Evolutionary conservation across 2,329 filamentous ascomycete species (phyloP).

Genomic region (Sarocladium strictum): DNA sequence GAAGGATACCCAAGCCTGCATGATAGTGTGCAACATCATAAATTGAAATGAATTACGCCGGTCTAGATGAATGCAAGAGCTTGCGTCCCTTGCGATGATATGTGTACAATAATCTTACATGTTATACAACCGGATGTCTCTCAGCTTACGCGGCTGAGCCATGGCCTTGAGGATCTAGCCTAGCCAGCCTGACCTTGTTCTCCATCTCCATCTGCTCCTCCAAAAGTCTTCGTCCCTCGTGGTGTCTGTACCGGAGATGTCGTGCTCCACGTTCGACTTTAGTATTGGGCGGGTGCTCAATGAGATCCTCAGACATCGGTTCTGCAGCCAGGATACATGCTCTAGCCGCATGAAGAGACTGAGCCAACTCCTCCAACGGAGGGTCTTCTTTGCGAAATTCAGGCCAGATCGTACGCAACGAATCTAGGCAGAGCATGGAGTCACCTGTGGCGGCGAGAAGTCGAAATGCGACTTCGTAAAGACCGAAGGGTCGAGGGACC

Average conservation of each 20-base stretch:
- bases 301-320: slow-evolving; percentile 35
- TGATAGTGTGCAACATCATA: too few species aligned
- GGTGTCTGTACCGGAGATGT: neutral
- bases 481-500: slow-evolving; percentile 37
- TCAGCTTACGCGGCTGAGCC: too few species aligned
- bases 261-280: neutral
- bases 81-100: neutral
- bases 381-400: slow-evolving; percentile 54
- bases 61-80: neutral
- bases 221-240: neutral
- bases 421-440: slow-evolving; percentile 37
- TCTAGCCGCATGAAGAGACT: slow-evolving; percentile 19
- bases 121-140: neutral
- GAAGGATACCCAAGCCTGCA: neutral
- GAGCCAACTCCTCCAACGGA: slow-evolving; percentile 26
- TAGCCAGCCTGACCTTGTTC: neutral
- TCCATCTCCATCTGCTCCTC: neutral
- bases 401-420: slow-evolving; percentile 46
- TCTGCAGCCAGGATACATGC: slow-evolving; percentile 51
- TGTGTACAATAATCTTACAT: neutral
- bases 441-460: slow-evolving; percentile 27
- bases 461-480: slow-evolving; percentile 51
- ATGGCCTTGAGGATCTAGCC: neutral
- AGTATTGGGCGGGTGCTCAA: slow-evolving; percentile 14
- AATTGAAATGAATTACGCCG: too few species aligned